These are phyloP conservation scores for Artomyces pyxidatus DNA, from an alignment of 768 basidiomycete species.

Conservation along the genomic window DNA sequence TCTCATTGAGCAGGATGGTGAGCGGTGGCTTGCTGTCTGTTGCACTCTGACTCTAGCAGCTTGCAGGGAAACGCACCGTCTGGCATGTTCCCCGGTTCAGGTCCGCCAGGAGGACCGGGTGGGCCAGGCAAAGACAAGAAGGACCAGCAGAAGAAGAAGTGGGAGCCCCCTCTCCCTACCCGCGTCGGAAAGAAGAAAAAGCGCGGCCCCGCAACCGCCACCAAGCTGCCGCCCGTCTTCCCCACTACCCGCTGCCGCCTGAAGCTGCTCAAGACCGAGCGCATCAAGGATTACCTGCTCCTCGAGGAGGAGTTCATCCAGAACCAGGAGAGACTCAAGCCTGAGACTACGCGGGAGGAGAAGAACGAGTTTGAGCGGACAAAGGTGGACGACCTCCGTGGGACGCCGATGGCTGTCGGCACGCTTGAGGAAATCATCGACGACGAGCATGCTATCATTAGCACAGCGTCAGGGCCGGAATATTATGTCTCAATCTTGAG, in stretches of 20 bases:
- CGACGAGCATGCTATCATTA: conserved; percentile 99
- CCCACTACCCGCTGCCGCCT: conserved; percentile 95
- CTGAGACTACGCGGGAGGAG: conserved; percentile 82
- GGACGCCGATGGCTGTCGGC: conserved; percentile 96
- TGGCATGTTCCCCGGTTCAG: conserved; percentile 33
- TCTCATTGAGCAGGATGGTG: conserved; percentile 8
- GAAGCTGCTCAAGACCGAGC: conserved; percentile 91
- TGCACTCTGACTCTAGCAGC: background rate
- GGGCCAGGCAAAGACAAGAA: conserved; percentile 17
- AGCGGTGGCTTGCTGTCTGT: background rate
- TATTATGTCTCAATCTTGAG: conserved; percentile 97
- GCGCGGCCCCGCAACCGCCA: conserved; percentile 83
- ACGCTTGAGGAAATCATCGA: conserved; percentile 97
- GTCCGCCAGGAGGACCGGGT: conserved; percentile 14
- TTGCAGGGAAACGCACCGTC: conserved; percentile 71
- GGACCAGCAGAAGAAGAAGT: conserved; percentile 74
- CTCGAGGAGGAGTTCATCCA: conserved; percentile 93
- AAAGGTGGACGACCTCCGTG: conserved; percentile 89
- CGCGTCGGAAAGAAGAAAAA: conserved; percentile 96
- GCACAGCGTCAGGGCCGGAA: conserved; percentile 89
- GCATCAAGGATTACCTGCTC: conserved; percentile 95
- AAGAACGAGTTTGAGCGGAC: conserved; percentile 93
- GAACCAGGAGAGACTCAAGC: conserved; percentile 88
- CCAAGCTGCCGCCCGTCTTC: conserved; percentile 86
- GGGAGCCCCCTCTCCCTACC: conserved; percentile 96